These are phyloP conservation scores for Pezicula radicicola DNA, from an alignment of 2,329 filamentous ascomycete genomes.

Conservation along the genomic window DNA sequence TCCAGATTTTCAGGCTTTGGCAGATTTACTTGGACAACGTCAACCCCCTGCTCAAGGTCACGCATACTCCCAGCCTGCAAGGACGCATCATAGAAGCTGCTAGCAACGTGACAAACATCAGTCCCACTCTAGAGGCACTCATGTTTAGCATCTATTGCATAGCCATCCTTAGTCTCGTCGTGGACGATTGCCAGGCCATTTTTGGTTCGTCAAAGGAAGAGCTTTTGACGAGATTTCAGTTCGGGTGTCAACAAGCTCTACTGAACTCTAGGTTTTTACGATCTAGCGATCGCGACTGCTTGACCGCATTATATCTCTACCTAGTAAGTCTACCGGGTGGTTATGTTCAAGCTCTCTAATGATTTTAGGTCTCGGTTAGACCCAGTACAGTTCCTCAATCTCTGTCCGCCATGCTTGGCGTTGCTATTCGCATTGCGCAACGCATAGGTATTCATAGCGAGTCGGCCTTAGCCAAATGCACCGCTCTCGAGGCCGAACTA, in stretches of 20 bases:
- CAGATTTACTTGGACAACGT: constrained; percentile 72
- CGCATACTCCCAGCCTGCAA: constrained; percentile 70
- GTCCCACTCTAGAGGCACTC: constrained; percentile 57
- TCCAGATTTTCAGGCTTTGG: constrained; percentile 70
- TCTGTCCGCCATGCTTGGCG: constrained; percentile 58
- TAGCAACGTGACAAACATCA: constrained; percentile 50
- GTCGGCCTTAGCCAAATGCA: constrained; percentile 39
- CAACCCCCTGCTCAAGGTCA: constrained; percentile 69
- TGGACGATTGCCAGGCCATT: constrained; percentile 46
- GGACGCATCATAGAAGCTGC: constrained; percentile 61
- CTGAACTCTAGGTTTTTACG: constrained; percentile 38
- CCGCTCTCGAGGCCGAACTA: constrained; percentile 64
- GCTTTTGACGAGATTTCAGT: constrained; percentile 38
- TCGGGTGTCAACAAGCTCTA: constrained; percentile 44
- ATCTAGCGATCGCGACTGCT: constrained; percentile 37
- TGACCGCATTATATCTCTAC: constrained; percentile 52
- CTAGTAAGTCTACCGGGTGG: constrained; percentile 36
- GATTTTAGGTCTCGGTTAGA: constrained; percentile 20
- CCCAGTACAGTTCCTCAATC: constrained; percentile 53
- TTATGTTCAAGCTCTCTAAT: constrained; percentile 10
- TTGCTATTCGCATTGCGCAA: constrained; percentile 65
- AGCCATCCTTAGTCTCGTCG: constrained; percentile 51
- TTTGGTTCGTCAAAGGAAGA: constrained; percentile 35
- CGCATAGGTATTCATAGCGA: constrained; percentile 68
- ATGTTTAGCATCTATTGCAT: constrained; percentile 65